These are phyloP conservation scores for Backusella tarrabulga DNA, from an alignment of 192 early-diverging fungal genomes.

Conservation along the genomic window DNA sequence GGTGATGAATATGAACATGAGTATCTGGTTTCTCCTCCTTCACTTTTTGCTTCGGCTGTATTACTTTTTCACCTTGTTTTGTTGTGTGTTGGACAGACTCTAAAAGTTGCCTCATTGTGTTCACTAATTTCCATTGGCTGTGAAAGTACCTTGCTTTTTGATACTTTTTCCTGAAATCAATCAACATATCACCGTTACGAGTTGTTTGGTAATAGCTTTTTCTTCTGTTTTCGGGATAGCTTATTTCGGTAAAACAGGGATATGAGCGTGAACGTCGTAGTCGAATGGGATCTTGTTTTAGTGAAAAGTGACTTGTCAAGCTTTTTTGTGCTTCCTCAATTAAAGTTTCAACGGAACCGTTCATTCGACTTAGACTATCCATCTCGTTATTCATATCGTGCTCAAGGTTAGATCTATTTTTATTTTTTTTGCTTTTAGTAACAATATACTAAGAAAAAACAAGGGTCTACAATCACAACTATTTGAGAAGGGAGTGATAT, in stretches of 20 bases:
- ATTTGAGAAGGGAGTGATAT: not conserved
- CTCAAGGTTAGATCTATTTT: not conserved
- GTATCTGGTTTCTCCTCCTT: not conserved
- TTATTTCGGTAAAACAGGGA: conserved; percentile 1
- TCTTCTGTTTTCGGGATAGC: conserved; percentile 5
- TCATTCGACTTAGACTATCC: conserved; percentile 10
- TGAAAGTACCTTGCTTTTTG: conserved; percentile 14
- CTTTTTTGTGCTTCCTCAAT: conserved; percentile 9
- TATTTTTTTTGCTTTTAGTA: not conserved
- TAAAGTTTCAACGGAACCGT: conserved; percentile 1
- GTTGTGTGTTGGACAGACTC: conserved; percentile 6
- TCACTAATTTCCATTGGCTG: not conserved
- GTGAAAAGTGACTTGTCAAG: not conserved
- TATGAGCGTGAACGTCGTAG: not conserved
- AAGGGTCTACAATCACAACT: not conserved
- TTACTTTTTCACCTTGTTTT: not conserved
- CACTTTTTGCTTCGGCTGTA: not conserved
- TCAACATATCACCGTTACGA: not conserved
- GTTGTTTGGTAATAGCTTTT: not conserved
- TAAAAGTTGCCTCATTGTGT: conserved; percentile 4
- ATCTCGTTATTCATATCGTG: not conserved
- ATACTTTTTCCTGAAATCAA: not conserved
- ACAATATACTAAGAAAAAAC: not conserved
- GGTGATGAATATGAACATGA: conserved; percentile 10
- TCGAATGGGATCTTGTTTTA: not conserved